Evolutionary conservation across 768 basidiomycete species (phyloP).

Genomic region (Coprinopsis sp.): DNA sequence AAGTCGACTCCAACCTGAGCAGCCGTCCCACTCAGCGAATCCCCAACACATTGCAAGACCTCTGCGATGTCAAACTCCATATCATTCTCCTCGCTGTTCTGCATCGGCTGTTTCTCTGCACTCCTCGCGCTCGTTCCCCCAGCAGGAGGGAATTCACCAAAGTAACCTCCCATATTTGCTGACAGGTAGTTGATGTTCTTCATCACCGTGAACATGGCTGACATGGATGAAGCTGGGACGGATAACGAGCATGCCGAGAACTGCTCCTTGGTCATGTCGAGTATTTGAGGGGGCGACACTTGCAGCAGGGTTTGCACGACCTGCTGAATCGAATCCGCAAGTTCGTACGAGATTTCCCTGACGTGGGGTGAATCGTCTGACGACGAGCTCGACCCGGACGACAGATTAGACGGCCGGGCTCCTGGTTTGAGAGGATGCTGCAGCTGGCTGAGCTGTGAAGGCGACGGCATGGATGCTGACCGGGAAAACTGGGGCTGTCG

Average conservation of each 20-base stretch:
- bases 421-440: conserved; percentile 56
- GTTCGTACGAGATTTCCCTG: conserved; percentile 74
- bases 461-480: conserved; percentile 75
- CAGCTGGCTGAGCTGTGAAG: conserved; percentile 71
- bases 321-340: conserved; percentile 88
- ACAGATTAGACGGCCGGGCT: conserved; percentile 11
- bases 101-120: conserved; percentile 7
- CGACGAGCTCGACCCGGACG: conserved; percentile 15
- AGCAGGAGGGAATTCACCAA: conserved; percentile 21
- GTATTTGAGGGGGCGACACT: conserved; percentile 81
- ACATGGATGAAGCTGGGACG: conserved; percentile 83
- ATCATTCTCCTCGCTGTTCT: conserved; percentile 14
- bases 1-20: conserved; percentile 85
- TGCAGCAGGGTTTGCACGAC: conserved; percentile 90
- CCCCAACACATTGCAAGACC: conserved; percentile 83
- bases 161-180: conserved; percentile 68
- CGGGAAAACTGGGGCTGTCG: conserved; percentile 59
- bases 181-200: conserved; percentile 92
- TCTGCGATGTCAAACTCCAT: conserved; percentile 92
- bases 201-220: conserved; percentile 87
- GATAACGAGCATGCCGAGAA: conserved; percentile 85
- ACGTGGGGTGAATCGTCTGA: conserved; percentile 34
- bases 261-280: conserved; percentile 92
- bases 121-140: neutral
- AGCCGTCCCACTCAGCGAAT: conserved; percentile 79